Evolutionary conservation across 2,329 filamentous ascomycete species (phyloP), one percentile per base, ranked within the genome.

Genomic region (Paraphaeosphaeria minitans): DNA sequence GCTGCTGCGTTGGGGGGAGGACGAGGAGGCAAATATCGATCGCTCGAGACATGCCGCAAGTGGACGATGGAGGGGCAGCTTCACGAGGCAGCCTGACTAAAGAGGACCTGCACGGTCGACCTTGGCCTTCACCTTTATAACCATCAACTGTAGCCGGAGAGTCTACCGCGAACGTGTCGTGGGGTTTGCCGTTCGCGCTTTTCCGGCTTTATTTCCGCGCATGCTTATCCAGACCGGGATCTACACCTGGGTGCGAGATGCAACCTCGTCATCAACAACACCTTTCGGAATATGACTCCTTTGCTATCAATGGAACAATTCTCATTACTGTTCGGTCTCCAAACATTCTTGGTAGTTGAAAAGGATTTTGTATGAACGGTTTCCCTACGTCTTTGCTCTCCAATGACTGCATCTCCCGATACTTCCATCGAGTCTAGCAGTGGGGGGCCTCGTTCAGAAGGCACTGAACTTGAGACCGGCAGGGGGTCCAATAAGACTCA

Each of bases 31-130:
- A 24, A 55, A 46, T 41, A 51, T 53, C 46, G 29, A 24, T 54
- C 49, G 54, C 13, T 45, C n/a, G 45, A 47, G 58, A 33, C 42
- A 50, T 59, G 31, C 24, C 27, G 51, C 10, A 53, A 45, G 51
- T 29, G 47, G 58, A 27, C 6, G 41, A 9, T 19, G 47, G 41
- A 50, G 54, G 43, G 58, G 42, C 27, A 24, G 29, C 29, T 27
- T 31, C 27, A 29, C 27, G 41, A 29, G 35, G 14, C 49, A 16
- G 16, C 16, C 53, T 56, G 37, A 49, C 42, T 45, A 51, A 29
- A 31, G 57, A 16, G 29, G 48, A 42, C 43, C 37, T 53, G 43
- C 24, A 27, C 4, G 19, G 7, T 9, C 9, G 29, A 22, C 31
- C 14, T 21, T 24, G 6, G 24, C 24, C 24, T 27, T 27, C 24